Base-by-base conservation (phyloP, 2,329 filamentous ascomycete genomes). In the Nannizziopsis barbatae region DNA sequence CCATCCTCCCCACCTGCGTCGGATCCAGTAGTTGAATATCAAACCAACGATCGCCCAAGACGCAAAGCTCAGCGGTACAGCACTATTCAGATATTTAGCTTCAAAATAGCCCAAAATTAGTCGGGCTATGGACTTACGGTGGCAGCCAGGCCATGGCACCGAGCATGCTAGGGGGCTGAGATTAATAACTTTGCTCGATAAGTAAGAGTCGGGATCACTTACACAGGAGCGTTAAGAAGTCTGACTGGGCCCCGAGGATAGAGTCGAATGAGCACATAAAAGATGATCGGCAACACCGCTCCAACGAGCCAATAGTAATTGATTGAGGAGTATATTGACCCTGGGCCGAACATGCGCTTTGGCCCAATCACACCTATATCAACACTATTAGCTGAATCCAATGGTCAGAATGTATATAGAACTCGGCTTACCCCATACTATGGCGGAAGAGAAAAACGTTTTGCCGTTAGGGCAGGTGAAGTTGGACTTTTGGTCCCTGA, bases 231-330 rank as follows among this genome's bases (percentile, higher is more conserved):
- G 62, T 75, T 81, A 53, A 85, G 68, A 58, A 81, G 83, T 49
- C 79, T 74, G 65, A 76, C 74, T 30, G 76, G 66, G 3, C 74
- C 77, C 56, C 72, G 75, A 22, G 80, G 79, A 59, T 73, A 83
- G 42, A 71, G 66, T 36, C 78, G 73, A 10, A 79, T 77, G 31
- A 81, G 63, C 11, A 66, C 49, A 53, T 67, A 84, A 49, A 80
- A 75, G 33, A 77, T 55, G 43, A 83, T 60, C 6, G 81, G 81
- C 0, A 77, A 65, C 5, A 76, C 50, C 31, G 76, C 77, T 27
- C 81, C 81, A 38, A 82, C 69, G 36, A 84, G 72, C 76, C 79
- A 85, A 66, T 83, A 84, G 70, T 73, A 84, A 56, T 80, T 75
- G 38, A 85, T 69, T 3, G 69, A 69, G 1, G 72, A 69, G 60